These are phyloP conservation scores for Ogataea nitratoaversa DNA, from an alignment of 805 yeast species.

Conservation along the genomic window DNA sequence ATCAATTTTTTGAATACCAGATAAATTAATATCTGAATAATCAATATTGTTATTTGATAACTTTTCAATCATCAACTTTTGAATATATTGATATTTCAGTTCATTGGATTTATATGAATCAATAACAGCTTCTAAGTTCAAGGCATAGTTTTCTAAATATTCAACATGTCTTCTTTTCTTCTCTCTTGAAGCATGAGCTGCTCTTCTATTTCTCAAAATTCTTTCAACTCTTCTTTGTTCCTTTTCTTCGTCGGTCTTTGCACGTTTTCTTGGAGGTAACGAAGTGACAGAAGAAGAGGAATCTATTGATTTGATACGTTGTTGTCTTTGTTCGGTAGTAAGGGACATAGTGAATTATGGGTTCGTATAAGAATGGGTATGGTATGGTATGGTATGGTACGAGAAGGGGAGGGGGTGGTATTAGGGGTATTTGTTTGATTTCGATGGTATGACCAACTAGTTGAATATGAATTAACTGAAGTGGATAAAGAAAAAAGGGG, in stretches of 20 bases:
- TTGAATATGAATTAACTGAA: too few species aligned
- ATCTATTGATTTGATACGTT: not conserved
- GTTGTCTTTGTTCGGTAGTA: not conserved
- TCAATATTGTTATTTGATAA: constrained; percentile 17
- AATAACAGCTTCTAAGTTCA: constrained; percentile 33
- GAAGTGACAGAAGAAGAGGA: constrained; percentile 11
- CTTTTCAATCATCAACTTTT: constrained; percentile 13
- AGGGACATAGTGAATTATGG: not conserved
- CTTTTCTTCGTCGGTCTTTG: constrained; percentile 93
- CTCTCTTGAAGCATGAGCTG: constrained; percentile 96
- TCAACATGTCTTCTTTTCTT: constrained; percentile 92
- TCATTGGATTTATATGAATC: constrained; percentile 13
- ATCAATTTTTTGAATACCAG: constrained; percentile 10
- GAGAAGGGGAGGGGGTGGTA: too few species aligned
- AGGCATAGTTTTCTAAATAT: constrained; percentile 62
- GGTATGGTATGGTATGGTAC: too few species aligned
- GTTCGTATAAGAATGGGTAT: too few species aligned
- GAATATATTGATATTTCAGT: constrained; percentile 8
- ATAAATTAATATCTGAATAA: constrained; percentile 11
- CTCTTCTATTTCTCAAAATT: constrained; percentile 87
- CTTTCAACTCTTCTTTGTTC: constrained; percentile 95
- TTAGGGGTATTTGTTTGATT: too few species aligned
- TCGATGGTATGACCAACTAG: too few species aligned
- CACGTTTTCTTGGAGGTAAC: constrained; percentile 93
- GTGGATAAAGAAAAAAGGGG: too few species aligned